Evolutionary conservation across 345 rosid genomes (phyloP).

Genomic region (Populus tremula): DNA sequence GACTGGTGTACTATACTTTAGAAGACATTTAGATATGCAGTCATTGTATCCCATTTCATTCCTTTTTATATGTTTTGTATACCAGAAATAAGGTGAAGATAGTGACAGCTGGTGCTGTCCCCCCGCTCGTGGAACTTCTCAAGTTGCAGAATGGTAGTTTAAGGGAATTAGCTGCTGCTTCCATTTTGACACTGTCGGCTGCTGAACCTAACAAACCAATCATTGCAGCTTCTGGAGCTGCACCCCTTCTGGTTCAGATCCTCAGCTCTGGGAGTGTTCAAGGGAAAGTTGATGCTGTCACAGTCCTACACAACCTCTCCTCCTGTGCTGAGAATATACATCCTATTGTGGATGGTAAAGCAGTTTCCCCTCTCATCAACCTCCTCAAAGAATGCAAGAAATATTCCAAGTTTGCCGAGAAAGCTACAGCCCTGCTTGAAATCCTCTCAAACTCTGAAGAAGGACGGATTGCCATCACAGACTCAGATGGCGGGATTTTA

Average conservation of each 20-base stretch:
- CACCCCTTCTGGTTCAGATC: constrained; percentile 63
- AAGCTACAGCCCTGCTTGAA: constrained; percentile 60
- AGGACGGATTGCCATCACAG: constrained; percentile 53
- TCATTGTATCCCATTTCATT: constrained; percentile 4
- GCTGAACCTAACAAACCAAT: constrained; percentile 62
- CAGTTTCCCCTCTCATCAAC: constrained; percentile 58
- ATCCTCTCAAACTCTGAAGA: constrained; percentile 63
- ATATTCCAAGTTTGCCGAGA: constrained; percentile 73
- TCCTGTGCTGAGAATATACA: constrained; percentile 44
- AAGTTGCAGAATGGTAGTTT: constrained; percentile 46
- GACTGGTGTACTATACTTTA: background rate
- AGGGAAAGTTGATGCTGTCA: constrained; percentile 76
- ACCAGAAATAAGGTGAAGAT: constrained; percentile 71
- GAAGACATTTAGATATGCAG: background rate
- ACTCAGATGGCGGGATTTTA: constrained; percentile 56
- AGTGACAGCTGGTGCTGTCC: constrained; percentile 64
- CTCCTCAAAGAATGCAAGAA: constrained; percentile 76
- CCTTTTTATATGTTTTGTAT: background rate
- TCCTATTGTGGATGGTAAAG: constrained; percentile 50
- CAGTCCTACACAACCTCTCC: constrained; percentile 66
- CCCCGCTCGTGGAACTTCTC: constrained; percentile 66
- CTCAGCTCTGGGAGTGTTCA: constrained; percentile 69
- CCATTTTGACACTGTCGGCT: constrained; percentile 69
- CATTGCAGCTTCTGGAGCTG: constrained; percentile 59
- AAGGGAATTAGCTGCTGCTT: constrained; percentile 71